Conservation (phyloP, 2,329 filamentous ascomycete species). For the Trichophyton benhamiae region DNA sequence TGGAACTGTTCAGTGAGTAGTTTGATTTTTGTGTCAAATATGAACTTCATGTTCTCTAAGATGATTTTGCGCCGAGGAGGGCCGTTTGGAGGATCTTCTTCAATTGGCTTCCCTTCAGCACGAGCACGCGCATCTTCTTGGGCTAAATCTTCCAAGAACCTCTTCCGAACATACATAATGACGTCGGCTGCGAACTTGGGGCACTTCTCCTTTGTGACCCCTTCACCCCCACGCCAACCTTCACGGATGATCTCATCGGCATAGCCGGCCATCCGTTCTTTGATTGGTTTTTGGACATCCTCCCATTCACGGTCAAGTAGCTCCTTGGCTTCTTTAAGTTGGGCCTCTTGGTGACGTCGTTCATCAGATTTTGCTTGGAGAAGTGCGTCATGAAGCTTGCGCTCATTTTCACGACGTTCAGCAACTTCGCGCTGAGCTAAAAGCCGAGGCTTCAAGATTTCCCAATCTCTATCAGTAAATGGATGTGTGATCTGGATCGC, state of each 20-base stretch:
- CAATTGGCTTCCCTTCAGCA: constrained; percentile 36
- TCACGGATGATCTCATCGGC: constrained; percentile 58
- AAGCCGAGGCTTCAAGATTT: constrained; percentile 53
- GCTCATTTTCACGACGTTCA: constrained; percentile 43
- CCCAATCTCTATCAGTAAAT: constrained; percentile 58
- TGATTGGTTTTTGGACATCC: constrained; percentile 54
- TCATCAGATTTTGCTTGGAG: constrained; percentile 38
- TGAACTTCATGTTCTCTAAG: constrained; percentile 76
- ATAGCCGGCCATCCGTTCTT: constrained; percentile 51
- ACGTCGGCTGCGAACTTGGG: constrained; percentile 61
- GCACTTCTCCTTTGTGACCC: constrained; percentile 51
- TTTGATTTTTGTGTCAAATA: constrained; percentile 67
- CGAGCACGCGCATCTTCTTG: constrained; percentile 41
- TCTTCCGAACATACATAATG: constrained; percentile 52
- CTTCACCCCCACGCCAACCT: constrained; percentile 52
- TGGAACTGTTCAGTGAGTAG: constrained; percentile 52
- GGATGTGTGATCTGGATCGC: constrained; percentile 57
- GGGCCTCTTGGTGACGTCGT: constrained; percentile 37
- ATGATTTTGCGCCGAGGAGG: constrained; percentile 52
- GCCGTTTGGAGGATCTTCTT: constrained; percentile 40
- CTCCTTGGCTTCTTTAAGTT: constrained; percentile 44
- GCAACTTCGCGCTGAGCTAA: constrained; percentile 53
- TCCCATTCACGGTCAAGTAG: constrained; percentile 59
- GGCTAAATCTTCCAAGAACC: constrained; percentile 51
- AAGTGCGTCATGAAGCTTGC: constrained; percentile 37